These are phyloP conservation scores for Dichotomopilus funicola DNA, from an alignment of 2,329 filamentous ascomycete species.

Conservation along the genomic window DNA sequence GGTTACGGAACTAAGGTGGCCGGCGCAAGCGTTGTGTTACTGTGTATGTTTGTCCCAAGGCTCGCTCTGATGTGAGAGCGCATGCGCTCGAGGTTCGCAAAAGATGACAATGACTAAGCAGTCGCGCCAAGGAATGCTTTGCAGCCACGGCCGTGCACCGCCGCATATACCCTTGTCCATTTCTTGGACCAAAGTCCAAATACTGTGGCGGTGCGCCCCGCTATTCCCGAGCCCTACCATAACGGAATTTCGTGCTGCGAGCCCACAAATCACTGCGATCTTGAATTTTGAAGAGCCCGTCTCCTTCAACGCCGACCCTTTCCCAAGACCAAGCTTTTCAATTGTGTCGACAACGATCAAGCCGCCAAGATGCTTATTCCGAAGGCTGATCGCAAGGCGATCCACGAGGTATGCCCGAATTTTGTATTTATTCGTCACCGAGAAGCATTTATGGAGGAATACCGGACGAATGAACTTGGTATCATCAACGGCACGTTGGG, in stretches of 20 bases:
- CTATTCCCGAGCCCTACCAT: conserved; percentile 23
- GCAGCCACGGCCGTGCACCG: conserved; percentile 14
- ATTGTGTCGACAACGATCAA: conserved; percentile 28
- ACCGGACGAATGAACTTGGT: conserved; percentile 19
- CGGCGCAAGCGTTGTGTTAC: too few species aligned
- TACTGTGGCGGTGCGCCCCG: conserved; percentile 24
- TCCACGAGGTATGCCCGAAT: conserved; percentile 61
- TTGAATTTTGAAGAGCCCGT: conserved; percentile 26
- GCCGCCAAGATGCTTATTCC: conserved; percentile 88
- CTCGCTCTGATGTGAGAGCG: too few species aligned
- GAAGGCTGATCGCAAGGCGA: conserved; percentile 99
- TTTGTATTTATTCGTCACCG: conserved; percentile 6
- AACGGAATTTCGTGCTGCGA: conserved; percentile 23
- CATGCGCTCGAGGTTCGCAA: too few species aligned
- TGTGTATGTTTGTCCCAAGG: too few species aligned
- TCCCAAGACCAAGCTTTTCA: conserved; percentile 45
- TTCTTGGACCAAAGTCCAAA: neutral
- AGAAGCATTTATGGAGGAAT: neutral
- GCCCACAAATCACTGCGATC: conserved; percentile 26
- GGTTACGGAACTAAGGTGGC: too few species aligned
- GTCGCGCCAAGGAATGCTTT: neutral
- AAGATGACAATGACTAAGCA: too few species aligned
- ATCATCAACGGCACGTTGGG: neutral
- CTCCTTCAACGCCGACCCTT: conserved; percentile 33
- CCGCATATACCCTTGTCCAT: neutral